Evolutionary conservation across 148 eudicot genomes (phyloP).

Genomic region (Euryodendron excelsum): DNA sequence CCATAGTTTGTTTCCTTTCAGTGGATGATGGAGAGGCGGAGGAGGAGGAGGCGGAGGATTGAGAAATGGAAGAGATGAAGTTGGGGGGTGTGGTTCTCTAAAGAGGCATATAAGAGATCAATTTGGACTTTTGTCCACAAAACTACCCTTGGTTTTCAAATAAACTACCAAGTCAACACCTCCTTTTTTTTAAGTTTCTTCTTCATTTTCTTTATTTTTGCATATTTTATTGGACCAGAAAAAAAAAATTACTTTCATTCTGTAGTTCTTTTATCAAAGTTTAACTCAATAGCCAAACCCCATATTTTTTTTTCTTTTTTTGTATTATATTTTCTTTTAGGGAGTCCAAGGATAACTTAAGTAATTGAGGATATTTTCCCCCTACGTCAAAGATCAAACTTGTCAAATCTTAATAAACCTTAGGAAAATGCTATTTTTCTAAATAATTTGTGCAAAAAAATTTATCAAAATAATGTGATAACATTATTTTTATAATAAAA

Average conservation of each 20-base stretch:
- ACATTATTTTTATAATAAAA: no score
- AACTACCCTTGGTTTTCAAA: neutral
- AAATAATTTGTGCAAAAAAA: no score
- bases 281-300: no score
- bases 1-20: conserved; percentile 5
- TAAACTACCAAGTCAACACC: neutral
- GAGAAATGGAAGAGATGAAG: neutral
- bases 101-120: neutral
- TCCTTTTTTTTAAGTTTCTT: neutral
- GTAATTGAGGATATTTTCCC: no score
- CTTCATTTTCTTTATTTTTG: neutral
- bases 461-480: no score
- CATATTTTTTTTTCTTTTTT: no score
- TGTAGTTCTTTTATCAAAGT: no score
- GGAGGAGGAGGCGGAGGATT: neutral
- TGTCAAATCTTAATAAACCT: no score
- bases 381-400: no score
- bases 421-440: no score
- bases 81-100: neutral
- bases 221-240: neutral
- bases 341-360: no score
- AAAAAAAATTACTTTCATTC: neutral
- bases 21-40: neutral
- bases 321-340: no score
- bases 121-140: neutral